Conservation (phyloP, 2,329 filamentous ascomycete species). For the Fusarium gaditjirri region DNA sequence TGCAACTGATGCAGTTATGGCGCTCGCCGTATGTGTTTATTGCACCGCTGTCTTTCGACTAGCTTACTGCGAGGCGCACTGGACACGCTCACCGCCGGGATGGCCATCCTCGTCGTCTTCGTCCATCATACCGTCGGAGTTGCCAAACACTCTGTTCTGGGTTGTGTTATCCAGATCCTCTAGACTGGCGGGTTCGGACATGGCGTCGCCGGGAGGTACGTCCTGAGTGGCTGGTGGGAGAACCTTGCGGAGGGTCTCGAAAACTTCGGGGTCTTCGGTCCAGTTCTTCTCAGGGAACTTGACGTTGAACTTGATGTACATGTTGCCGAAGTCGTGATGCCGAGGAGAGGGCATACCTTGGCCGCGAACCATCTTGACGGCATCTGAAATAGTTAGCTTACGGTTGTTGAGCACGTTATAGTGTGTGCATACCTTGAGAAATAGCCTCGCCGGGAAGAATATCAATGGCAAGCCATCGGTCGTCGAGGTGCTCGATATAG, state of each 20-base stretch:
- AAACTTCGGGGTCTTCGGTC: slow-evolving; percentile 73
- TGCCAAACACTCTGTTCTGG: slow-evolving; percentile 74
- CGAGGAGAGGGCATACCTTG: slow-evolving; percentile 98
- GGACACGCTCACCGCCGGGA: slow-evolving; percentile 79
- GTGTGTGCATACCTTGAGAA: slow-evolving; percentile 76
- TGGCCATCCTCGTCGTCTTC: slow-evolving; percentile 84
- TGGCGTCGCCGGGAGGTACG: slow-evolving; percentile 80
- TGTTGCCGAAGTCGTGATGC: slow-evolving; percentile 94
- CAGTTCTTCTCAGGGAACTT: slow-evolving; percentile 90
- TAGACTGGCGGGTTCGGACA: slow-evolving; percentile 89
- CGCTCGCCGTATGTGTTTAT: slow-evolving; percentile 25
- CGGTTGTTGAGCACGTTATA: background rate
- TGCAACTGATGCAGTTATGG: slow-evolving; percentile 31
- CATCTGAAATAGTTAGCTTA: slow-evolving; percentile 64
- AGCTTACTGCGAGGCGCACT: slow-evolving; percentile 86
- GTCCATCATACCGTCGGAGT: slow-evolving; percentile 68
- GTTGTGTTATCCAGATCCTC: slow-evolving; percentile 82
- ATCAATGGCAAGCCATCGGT: slow-evolving; percentile 93
- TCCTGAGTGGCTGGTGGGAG: slow-evolving; percentile 76
- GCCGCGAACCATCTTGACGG: slow-evolving; percentile 92
- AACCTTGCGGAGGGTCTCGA: slow-evolving; percentile 83
- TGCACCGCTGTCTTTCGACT: slow-evolving; percentile 18
- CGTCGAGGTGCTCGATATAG: slow-evolving; percentile 95
- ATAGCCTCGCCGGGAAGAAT: slow-evolving; percentile 96
- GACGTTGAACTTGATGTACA: slow-evolving; percentile 97